A percentile compares a stretch with the other conserved stretches of the same genome.
Conservation (phyloP, 129 eudicot species). For the Ambrosia trifida region DNA sequence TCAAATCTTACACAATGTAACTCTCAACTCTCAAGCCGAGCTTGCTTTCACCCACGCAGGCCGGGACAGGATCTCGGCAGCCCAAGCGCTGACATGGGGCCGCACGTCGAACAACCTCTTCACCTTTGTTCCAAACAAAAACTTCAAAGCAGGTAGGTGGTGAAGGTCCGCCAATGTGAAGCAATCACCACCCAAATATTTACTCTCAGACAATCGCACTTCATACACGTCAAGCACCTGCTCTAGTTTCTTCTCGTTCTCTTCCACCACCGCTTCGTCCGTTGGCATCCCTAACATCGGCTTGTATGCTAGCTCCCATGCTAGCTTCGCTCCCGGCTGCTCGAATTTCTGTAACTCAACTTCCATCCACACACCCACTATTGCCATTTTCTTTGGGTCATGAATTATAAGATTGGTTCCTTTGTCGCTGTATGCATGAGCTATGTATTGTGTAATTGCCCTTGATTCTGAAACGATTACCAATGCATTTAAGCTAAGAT, state of each 20-base stretch:
- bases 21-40: background rate
- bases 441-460: slow-evolving; percentile 58
- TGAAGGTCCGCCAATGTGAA: slow-evolving; percentile 57
- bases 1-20: background rate
- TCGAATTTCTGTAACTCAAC: slow-evolving; percentile 33
- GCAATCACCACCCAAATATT: slow-evolving; percentile 54
- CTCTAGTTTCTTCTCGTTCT: slow-evolving; percentile 35
- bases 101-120: slow-evolving; percentile 37
- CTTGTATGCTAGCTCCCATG: slow-evolving; percentile 27
- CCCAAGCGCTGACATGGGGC: slow-evolving; percentile 32
- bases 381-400: slow-evolving; percentile 37
- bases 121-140: slow-evolving; percentile 30
- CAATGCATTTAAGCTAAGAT: background rate
- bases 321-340: slow-evolving; percentile 8
- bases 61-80: slow-evolving; percentile 26
- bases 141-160: slow-evolving; percentile 34
- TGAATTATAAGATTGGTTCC: slow-evolving; percentile 30
- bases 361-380: slow-evolving; percentile 33
- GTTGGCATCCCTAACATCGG: slow-evolving; percentile 16
- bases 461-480: slow-evolving; percentile 55
- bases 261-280: slow-evolving; percentile 29
- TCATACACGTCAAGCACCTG: slow-evolving; percentile 55
- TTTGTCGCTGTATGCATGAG: slow-evolving; percentile 37
- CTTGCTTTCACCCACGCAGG: slow-evolving; percentile 27
- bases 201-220: slow-evolving; percentile 38